Evolutionary conservation across 208 protist species (phyloP).

Genomic region (Trypanosoma congolense): DNA sequence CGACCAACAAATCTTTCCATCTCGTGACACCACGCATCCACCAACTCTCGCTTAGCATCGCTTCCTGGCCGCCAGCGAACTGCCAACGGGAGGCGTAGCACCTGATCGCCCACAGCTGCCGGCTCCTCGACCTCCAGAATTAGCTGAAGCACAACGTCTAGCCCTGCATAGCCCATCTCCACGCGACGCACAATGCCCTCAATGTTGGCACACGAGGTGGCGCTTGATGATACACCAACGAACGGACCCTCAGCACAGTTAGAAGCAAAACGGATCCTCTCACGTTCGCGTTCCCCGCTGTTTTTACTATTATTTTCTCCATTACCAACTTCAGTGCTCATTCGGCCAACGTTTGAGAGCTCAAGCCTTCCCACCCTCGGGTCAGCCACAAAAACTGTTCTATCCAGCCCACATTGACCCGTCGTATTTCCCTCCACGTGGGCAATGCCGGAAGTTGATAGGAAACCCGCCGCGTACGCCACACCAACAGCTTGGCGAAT

Average conservation of each 20-base stretch:
- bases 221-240: slow-evolving; percentile 11
- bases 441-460: neutral
- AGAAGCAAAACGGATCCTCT: slow-evolving; percentile 16
- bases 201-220: slow-evolving; percentile 41
- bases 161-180: slow-evolving; percentile 26
- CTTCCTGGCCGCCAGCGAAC: slow-evolving; percentile 30
- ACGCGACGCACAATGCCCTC: slow-evolving; percentile 43
- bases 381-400: slow-evolving; percentile 3
- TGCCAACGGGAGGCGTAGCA: slow-evolving; percentile 22
- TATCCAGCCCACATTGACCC: slow-evolving; percentile 1
- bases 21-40: slow-evolving; percentile 4
- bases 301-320: neutral
- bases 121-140: slow-evolving; percentile 27
- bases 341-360: too few species aligned
- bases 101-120: neutral
- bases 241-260: slow-evolving; percentile 14
- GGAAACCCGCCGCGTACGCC: slow-evolving; percentile 13
- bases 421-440: neutral
- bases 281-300: neutral
- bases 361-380: neutral
- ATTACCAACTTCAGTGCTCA: neutral
- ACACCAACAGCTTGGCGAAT: slow-evolving; percentile 13
- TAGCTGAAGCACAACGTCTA: slow-evolving; percentile 36
- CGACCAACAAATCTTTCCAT: slow-evolving; percentile 14
- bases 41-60: neutral